phyloP scores from a whole-genome alignment of 257 asterid genomes.

The Primulina eburnea region DNA sequence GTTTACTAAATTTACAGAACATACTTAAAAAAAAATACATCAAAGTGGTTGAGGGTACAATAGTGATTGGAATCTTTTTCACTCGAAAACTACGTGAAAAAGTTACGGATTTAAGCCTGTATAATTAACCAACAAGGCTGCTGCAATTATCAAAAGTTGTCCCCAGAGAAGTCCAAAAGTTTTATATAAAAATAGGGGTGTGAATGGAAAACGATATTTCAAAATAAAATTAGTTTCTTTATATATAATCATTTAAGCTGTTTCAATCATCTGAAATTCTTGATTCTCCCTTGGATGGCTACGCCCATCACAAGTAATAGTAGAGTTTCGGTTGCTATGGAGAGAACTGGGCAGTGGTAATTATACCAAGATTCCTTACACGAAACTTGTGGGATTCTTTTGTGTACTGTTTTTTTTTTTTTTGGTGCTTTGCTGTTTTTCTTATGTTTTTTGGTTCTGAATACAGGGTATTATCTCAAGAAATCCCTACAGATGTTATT shows the following conservation, averaged over 20 bases:
- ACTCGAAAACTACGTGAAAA: not conserved
- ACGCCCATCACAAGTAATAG: not conserved
- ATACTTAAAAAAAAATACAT: no score
- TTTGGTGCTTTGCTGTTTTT: not conserved
- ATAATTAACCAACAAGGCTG: not conserved
- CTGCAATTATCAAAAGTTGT: not conserved
- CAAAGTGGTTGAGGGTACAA: not conserved
- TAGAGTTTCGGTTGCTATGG: not conserved
- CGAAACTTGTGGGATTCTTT: not conserved
- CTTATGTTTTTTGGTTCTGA: not conserved
- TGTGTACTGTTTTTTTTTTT: not conserved
- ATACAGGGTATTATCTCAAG: constrained; percentile 89
- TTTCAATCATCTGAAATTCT: not conserved
- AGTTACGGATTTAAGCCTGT: not conserved
- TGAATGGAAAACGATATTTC: not conserved
- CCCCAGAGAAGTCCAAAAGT: not conserved
- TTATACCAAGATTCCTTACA: no score
- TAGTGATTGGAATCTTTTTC: not conserved
- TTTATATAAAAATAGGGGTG: no score
- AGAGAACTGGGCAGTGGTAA: constrained; percentile 7
- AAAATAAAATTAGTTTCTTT: not conserved
- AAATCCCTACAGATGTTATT: constrained; percentile 76
- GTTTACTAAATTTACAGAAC: no score
- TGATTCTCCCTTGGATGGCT: not conserved
- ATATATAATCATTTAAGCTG: not conserved